A percentile compares a stretch with the other conserved stretches of the same genome.
phyloP scores from a whole-genome alignment of 495 filamentous ascomycete species.

The Xylaria longipes region DNA sequence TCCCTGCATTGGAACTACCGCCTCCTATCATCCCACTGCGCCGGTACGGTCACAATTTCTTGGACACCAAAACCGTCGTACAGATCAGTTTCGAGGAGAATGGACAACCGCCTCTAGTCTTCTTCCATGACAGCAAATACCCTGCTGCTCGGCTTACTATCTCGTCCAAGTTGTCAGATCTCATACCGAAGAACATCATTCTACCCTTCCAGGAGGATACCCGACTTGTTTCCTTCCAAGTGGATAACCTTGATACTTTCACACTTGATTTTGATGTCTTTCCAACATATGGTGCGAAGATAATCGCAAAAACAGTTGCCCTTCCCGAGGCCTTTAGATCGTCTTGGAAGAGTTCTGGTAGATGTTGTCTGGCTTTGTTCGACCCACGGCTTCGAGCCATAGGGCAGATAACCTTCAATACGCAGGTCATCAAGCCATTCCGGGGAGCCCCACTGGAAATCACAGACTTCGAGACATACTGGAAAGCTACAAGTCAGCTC shows the following conservation, averaged over 20 bases:
- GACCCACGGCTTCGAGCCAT: slow-evolving; percentile 93
- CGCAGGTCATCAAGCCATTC: slow-evolving; percentile 96
- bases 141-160: slow-evolving; percentile 95
- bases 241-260: slow-evolving; percentile 91
- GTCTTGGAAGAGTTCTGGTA: slow-evolving; percentile 74
- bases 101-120: slow-evolving; percentile 73
- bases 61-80: slow-evolving; percentile 94
- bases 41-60: slow-evolving; percentile 96
- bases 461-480: slow-evolving; percentile 97
- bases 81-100: slow-evolving; percentile 84
- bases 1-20: slow-evolving; percentile 89
- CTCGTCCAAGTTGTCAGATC: slow-evolving; percentile 91
- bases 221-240: slow-evolving; percentile 89
- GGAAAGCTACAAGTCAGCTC: slow-evolving; percentile 94
- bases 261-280: slow-evolving; percentile 97
- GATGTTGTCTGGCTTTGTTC: slow-evolving; percentile 85
- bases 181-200: slow-evolving; percentile 94
- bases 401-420: slow-evolving; percentile 90
- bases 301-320: slow-evolving; percentile 93
- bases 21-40: slow-evolving; percentile 94
- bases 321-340: slow-evolving; percentile 83
- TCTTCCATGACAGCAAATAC: slow-evolving; percentile 95
- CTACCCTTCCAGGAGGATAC: slow-evolving; percentile 96
- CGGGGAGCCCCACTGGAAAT: slow-evolving; percentile 93
- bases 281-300: slow-evolving; percentile 94